Percentiles rank a stretch among this genome's conserved stretches.
phyloP scores from a whole-genome alignment of 305 asterid species.

The Fraxinus greggii region DNA sequence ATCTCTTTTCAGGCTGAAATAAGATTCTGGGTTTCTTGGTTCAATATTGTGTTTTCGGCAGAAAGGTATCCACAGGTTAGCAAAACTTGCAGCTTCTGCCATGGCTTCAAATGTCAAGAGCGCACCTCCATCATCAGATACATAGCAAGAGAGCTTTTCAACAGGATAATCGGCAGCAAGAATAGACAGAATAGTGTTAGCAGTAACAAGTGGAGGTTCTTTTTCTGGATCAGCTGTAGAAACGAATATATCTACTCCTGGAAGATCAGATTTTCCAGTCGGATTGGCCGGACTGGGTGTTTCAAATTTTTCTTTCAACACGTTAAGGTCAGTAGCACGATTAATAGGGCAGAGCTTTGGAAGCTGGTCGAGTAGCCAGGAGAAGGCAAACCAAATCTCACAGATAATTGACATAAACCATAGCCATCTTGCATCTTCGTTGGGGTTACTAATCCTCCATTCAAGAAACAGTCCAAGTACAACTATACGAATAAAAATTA shows the following conservation, averaged over 20 bases:
- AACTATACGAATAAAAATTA: slow-evolving; percentile 28
- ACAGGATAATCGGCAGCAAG: slow-evolving; percentile 37
- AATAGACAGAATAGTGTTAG: slow-evolving; percentile 32
- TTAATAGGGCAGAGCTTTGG: slow-evolving; percentile 34
- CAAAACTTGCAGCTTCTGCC: slow-evolving; percentile 36
- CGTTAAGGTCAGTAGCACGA: slow-evolving; percentile 33
- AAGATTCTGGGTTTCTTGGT: slow-evolving; percentile 35
- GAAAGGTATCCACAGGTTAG: slow-evolving; percentile 30
- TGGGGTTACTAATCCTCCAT: slow-evolving; percentile 29
- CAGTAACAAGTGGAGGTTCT: slow-evolving; percentile 34
- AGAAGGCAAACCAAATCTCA: slow-evolving; percentile 38
- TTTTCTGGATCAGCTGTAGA: slow-evolving; percentile 38
- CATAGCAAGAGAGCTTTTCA: slow-evolving; percentile 32
- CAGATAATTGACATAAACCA: slow-evolving; percentile 32
- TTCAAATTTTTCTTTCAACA: slow-evolving; percentile 31
- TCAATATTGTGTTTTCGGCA: slow-evolving; percentile 30
- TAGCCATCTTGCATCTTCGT: slow-evolving; percentile 32
- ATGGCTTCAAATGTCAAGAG: slow-evolving; percentile 34
- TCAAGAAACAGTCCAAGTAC: slow-evolving; percentile 27
- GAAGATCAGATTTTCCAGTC: slow-evolving; percentile 34
- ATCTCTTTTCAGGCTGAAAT: slow-evolving; percentile 28
- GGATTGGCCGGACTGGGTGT: slow-evolving; percentile 25
- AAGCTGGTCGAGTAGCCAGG: slow-evolving; percentile 33
- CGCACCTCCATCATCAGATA: slow-evolving; percentile 35
- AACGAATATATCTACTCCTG: slow-evolving; percentile 31